Conservation (phyloP, 2,329 filamentous ascomycete genomes). For the Gremmenia infestans region DNA sequence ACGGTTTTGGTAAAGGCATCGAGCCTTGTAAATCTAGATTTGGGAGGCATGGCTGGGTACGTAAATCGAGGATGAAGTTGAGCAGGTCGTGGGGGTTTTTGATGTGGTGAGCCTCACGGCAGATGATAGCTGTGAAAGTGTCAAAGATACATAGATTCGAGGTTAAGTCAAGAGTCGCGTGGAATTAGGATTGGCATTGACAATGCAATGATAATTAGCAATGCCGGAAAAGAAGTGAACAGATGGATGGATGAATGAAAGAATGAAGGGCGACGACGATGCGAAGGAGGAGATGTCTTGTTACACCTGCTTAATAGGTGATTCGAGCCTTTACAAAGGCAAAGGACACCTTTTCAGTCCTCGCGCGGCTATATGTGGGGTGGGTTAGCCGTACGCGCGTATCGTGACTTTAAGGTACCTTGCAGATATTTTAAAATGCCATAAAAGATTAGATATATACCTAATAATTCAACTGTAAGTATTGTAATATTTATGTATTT, state of each 20-base stretch:
- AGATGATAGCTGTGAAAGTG: conserved; percentile 1
- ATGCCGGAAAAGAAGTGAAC: neutral
- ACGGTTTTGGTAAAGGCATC: conserved; percentile 99
- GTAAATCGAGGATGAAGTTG: neutral
- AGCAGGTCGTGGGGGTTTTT: neutral
- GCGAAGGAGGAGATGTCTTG: too few species aligned
- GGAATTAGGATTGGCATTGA: conserved; percentile 8
- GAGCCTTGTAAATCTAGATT: conserved; percentile 91
- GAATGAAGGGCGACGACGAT: too few species aligned
- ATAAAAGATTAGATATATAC: too few species aligned
- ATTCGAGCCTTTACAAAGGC: too few species aligned
- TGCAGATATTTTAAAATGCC: too few species aligned
- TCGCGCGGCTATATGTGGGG: neutral
- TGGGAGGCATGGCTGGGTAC: conserved; percentile 63
- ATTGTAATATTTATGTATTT: neutral
- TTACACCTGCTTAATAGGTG: too few species aligned
- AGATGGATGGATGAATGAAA: too few species aligned
- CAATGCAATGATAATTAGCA: neutral
- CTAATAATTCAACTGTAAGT: neutral
- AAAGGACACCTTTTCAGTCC: neutral
- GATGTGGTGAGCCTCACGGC: conserved; percentile 17
- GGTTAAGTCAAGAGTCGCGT: neutral
- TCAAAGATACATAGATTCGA: conserved; percentile 25
- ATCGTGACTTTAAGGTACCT: too few species aligned
- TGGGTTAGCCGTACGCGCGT: too few species aligned